Evolutionary conservation across 1,139 yeast genomes (phyloP).

Genomic region (Lodderomyces theae): DNA sequence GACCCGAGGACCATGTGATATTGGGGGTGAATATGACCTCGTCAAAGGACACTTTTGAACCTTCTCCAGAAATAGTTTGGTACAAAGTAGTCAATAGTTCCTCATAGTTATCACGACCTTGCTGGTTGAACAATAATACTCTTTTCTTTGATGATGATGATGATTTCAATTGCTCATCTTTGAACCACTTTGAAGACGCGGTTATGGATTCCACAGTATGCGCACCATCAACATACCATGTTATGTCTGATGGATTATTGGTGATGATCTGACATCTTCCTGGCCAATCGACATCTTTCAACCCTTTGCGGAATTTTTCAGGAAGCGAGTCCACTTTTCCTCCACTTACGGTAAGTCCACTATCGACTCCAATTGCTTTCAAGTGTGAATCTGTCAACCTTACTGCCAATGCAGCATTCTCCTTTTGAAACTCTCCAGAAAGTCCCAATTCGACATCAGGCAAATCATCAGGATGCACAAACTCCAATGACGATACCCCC

Average conservation of each 20-base stretch:
- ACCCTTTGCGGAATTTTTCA: slow-evolving; percentile 57
- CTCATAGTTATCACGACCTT: slow-evolving; percentile 77
- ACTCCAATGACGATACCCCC: slow-evolving; percentile 48
- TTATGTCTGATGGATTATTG: slow-evolving; percentile 42
- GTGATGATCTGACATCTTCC: slow-evolving; percentile 85
- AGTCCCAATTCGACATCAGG: slow-evolving; percentile 61
- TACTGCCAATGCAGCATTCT: slow-evolving; percentile 86
- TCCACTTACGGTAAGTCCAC: slow-evolving; percentile 19
- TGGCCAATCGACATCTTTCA: slow-evolving; percentile 77
- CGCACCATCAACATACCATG: slow-evolving; percentile 93
- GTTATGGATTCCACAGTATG: slow-evolving; percentile 86
- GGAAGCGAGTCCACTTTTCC: slow-evolving; percentile 42
- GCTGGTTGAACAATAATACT: slow-evolving; percentile 85
- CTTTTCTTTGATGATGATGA: slow-evolving; percentile 22
- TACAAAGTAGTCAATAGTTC: slow-evolving; percentile 57
- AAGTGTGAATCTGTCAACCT: slow-evolving; percentile 69
- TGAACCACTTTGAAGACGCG: slow-evolving; percentile 82
- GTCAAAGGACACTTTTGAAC: slow-evolving; percentile 49
- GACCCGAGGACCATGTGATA: slow-evolving; percentile 84
- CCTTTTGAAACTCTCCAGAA: slow-evolving; percentile 79
- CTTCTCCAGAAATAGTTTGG: slow-evolving; percentile 28
- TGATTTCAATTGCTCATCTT: slow-evolving; percentile 20
- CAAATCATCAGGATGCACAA: slow-evolving; percentile 41
- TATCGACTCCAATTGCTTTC: slow-evolving; percentile 38
- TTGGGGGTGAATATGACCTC: slow-evolving; percentile 86